A percentile compares a stretch with the other conserved stretches of the same genome.
Evolutionary conservation across 2,329 filamentous ascomycete species (phyloP).

Genomic region (Calonectria pauciramosa): DNA sequence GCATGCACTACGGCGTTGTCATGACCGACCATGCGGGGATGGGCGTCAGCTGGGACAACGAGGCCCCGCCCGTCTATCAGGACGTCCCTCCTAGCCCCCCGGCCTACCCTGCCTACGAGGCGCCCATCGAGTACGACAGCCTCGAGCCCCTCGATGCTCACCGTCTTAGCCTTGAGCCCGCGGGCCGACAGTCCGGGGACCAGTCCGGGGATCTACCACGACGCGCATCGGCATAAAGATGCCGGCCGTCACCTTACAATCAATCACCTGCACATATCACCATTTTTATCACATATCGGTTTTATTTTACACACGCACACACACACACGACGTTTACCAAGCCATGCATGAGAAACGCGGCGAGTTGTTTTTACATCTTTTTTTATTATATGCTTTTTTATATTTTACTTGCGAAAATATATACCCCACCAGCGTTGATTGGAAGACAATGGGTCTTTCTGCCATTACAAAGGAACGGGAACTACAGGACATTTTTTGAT

Average conservation of each 20-base stretch:
- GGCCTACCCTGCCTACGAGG: constrained; percentile 64
- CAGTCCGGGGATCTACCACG: constrained; percentile 8
- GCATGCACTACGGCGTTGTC: constrained; percentile 89
- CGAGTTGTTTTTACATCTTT: constrained; percentile 27
- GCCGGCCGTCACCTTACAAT: neutral
- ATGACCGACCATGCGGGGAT: constrained; percentile 88
- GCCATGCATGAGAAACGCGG: constrained; percentile 44
- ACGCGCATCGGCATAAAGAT: constrained; percentile 30
- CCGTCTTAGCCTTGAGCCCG: constrained; percentile 38
- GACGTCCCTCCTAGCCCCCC: constrained; percentile 92
- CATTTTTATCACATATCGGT: constrained; percentile 10
- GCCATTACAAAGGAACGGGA: constrained; percentile 42
- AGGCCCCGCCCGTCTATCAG: constrained; percentile 93
- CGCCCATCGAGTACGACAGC: constrained; percentile 56
- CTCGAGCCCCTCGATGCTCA: constrained; percentile 52
- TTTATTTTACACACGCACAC: constrained; percentile 23
- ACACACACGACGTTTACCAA: constrained; percentile 27
- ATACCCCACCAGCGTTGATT: constrained; percentile 49
- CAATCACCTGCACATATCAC: constrained; percentile 1
- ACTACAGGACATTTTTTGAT: constrained; percentile 40
- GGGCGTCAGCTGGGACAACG: constrained; percentile 97
- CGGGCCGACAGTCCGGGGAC: constrained; percentile 22
- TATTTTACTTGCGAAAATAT: constrained; percentile 38
- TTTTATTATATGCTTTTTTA: constrained; percentile 22
- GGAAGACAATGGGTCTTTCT: constrained; percentile 39